Percentiles rank a stretch among this genome's conserved stretches.
These are phyloP conservation scores for Phytomonas francai DNA, from an alignment of 208 protist genomes.

Conservation along the genomic window DNA sequence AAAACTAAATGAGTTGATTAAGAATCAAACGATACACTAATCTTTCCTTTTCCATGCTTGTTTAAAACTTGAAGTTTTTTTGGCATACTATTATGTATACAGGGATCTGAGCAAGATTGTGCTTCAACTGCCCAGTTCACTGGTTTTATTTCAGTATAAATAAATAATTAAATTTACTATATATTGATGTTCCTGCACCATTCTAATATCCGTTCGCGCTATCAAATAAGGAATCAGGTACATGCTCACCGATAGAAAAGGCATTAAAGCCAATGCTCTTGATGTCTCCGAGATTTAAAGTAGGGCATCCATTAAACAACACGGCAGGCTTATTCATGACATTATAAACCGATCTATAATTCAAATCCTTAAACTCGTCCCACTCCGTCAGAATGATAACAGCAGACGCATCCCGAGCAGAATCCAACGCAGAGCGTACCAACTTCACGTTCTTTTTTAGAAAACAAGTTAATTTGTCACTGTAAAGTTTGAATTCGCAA, in stretches of 20 bases:
- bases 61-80: no score
- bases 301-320: slow-evolving; percentile 93
- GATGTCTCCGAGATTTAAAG: slow-evolving; percentile 68
- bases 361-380: slow-evolving; percentile 92
- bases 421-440: slow-evolving; percentile 51
- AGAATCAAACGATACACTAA: not conserved
- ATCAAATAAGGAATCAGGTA: not conserved
- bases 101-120: no score
- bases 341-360: slow-evolving; percentile 85
- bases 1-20: not conserved
- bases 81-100: no score
- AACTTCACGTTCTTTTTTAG: slow-evolving; percentile 23
- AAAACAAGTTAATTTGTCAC: not conserved
- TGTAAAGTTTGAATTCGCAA: not conserved
- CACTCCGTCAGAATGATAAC: slow-evolving; percentile 96
- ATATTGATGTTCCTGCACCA: not conserved
- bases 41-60: not conserved
- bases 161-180: slow-evolving; percentile 4
- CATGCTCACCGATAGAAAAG: slow-evolving; percentile 64
- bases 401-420: slow-evolving; percentile 73
- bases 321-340: slow-evolving; percentile 94
- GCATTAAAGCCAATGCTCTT: slow-evolving; percentile 87
- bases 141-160: slow-evolving; percentile 7
- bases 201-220: not conserved
- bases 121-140: not conserved